Conservation (phyloP, 2,329 filamentous ascomycete species). For the Arthrinium puccinioides region DNA sequence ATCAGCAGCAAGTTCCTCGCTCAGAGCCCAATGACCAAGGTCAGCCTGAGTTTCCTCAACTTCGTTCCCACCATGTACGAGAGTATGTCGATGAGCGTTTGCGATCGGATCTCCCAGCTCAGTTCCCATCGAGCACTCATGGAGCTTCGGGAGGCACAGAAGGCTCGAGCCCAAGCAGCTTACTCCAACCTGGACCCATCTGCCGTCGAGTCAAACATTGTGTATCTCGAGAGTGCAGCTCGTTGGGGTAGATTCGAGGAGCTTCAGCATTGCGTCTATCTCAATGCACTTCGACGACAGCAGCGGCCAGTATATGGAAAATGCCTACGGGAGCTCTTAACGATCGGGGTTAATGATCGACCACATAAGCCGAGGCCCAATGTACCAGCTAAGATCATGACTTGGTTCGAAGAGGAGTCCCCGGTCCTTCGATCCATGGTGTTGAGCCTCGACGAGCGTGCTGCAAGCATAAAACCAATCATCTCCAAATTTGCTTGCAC, state of each 20-base stretch:
- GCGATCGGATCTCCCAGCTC: constrained; percentile 53
- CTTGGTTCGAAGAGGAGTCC: constrained; percentile 71
- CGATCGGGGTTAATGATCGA: constrained; percentile 52
- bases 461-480: constrained; percentile 62
- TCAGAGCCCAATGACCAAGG: constrained; percentile 51
- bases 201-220: constrained; percentile 61
- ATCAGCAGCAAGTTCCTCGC: constrained; percentile 61
- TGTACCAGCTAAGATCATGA: constrained; percentile 54
- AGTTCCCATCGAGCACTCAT: constrained; percentile 65
- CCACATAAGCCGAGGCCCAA: constrained; percentile 54
- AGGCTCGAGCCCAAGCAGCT: constrained; percentile 48
- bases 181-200: constrained; percentile 53
- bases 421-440: constrained; percentile 58
- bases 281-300: constrained; percentile 75
- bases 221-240: constrained; percentile 64
- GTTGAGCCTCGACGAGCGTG: constrained; percentile 66
- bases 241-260: constrained; percentile 68
- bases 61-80: constrained; percentile 69
- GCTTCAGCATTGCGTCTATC: constrained; percentile 70
- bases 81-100: constrained; percentile 45
- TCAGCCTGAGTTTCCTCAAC: constrained; percentile 73
- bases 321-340: constrained; percentile 68
- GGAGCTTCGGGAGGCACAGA: constrained; percentile 66
- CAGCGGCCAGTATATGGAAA: constrained; percentile 76
- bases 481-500: constrained; percentile 89